Conservation (phyloP, 371 early-diverging fungal genomes). For the Mucor sp. region DNA sequence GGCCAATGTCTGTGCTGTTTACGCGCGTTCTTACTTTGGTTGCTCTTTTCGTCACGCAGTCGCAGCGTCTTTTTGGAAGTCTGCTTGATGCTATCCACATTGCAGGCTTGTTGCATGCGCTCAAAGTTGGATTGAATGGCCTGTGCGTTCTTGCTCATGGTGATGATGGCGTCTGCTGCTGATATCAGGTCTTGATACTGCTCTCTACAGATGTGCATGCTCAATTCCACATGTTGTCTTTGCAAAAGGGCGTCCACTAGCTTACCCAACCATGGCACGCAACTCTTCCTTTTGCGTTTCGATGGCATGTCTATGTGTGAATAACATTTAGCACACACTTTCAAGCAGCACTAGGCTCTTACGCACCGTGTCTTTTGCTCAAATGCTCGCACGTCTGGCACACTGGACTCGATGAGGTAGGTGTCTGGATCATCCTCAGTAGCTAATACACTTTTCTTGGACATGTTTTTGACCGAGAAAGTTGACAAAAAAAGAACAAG, state of each 20-base stretch:
- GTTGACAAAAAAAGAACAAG: neutral
- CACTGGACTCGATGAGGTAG: constrained; percentile 19
- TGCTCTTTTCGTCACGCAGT: constrained; percentile 16
- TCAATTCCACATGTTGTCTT: neutral
- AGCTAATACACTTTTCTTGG: neutral
- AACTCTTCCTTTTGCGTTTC: constrained; percentile 82
- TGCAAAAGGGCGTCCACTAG: neutral
- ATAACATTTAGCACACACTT: no score
- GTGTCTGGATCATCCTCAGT: constrained; percentile 21
- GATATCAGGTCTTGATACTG: constrained; percentile 83
- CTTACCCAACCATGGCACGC: constrained; percentile 85
- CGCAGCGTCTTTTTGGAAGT: constrained; percentile 12
- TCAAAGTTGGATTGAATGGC: constrained; percentile 60
- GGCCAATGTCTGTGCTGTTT: neutral
- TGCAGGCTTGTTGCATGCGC: constrained; percentile 61
- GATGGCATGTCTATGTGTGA: constrained; percentile 48
- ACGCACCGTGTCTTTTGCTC: constrained; percentile 30
- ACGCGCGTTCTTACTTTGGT: constrained; percentile 1
- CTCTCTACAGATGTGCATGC: constrained; percentile 52
- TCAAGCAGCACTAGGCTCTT: neutral
- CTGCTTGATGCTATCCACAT: constrained; percentile 55
- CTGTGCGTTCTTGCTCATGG: constrained; percentile 69
- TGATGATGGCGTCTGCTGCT: constrained; percentile 80
- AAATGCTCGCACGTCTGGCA: constrained; percentile 26
- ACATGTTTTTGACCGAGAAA: constrained; percentile 10